Conservation (phyloP, 2,329 filamentous ascomycete genomes). For the Colletotrichum echinochloae region DNA sequence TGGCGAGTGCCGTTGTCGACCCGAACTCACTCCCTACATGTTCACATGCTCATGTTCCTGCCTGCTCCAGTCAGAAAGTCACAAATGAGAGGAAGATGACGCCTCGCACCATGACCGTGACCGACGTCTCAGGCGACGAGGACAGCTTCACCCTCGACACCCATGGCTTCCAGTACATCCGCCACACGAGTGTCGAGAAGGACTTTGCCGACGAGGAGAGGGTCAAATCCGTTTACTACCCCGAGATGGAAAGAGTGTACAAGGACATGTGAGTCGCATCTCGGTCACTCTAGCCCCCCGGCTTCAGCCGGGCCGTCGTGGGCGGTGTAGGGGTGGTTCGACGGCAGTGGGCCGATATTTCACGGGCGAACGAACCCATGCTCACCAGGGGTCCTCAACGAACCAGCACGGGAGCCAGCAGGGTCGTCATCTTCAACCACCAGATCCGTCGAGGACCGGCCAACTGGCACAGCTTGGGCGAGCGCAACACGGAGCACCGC, state of each 20-base stretch:
- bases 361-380: conserved; percentile 33
- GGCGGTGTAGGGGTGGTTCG: conserved; percentile 31
- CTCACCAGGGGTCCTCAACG: conserved; percentile 26
- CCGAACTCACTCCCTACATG: no score
- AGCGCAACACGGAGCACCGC: conserved; percentile 69
- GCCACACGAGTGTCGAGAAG: conserved; percentile 65
- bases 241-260: conserved; percentile 40
- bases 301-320: conserved; percentile 4
- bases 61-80: conserved; percentile 54
- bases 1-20: not conserved
- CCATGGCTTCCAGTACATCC: conserved; percentile 65
- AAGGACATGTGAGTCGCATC: conserved; percentile 41
- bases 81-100: conserved; percentile 78
- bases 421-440: conserved; percentile 48
- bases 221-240: conserved; percentile 57
- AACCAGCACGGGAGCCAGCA: conserved; percentile 46
- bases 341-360: conserved; percentile 28
- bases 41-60: conserved; percentile 16
- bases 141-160: conserved; percentile 72
- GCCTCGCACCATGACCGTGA: conserved; percentile 63
- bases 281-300: not conserved
- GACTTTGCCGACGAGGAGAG: conserved; percentile 64
- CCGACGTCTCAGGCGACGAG: conserved; percentile 71
- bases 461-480: conserved; percentile 71
- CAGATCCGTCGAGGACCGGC: conserved; percentile 47